These are phyloP conservation scores for Exophiala sp. DNA, from an alignment of 2,329 filamentous ascomycete genomes.

Conservation along the genomic window DNA sequence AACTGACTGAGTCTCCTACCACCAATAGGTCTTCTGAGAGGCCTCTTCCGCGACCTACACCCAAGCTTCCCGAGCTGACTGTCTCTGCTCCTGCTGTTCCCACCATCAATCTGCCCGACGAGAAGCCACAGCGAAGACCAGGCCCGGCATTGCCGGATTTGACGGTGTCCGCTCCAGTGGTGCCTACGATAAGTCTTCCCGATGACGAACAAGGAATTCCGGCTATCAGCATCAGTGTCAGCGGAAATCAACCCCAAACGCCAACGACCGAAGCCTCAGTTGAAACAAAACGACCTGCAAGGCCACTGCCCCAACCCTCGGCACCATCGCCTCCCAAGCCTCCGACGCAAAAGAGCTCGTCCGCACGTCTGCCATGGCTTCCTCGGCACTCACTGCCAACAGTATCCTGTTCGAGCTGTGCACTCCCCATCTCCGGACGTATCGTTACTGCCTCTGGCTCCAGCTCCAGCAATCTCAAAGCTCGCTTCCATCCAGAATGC, in stretches of 20 bases:
- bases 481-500: constrained; percentile 85
- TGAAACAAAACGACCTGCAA: constrained; percentile 7
- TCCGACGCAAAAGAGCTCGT: constrained; percentile 33
- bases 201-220: constrained; percentile 36
- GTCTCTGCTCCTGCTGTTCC: constrained; percentile 15
- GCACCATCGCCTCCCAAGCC: constrained; percentile 34
- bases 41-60: constrained; percentile 14
- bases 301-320: constrained; percentile 25
- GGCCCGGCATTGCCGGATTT: constrained; percentile 5
- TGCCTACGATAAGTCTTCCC: constrained; percentile 49
- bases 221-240: constrained; percentile 31
- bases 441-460: constrained; percentile 76
- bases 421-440: constrained; percentile 77
- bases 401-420: constrained; percentile 77
- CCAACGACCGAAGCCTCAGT: constrained; percentile 2
- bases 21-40: constrained; percentile 3
- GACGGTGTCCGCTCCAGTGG: constrained; percentile 22
- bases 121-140: not conserved
- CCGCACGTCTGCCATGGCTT: constrained; percentile 30
- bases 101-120: constrained; percentile 13
- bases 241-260: not conserved
- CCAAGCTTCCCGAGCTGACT: constrained; percentile 10
- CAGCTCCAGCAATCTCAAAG: constrained; percentile 19
- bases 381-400: constrained; percentile 46
- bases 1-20: constrained; percentile 20